Conservation (phyloP, 441 rosid genomes). For the Eutrema salsugineum region DNA sequence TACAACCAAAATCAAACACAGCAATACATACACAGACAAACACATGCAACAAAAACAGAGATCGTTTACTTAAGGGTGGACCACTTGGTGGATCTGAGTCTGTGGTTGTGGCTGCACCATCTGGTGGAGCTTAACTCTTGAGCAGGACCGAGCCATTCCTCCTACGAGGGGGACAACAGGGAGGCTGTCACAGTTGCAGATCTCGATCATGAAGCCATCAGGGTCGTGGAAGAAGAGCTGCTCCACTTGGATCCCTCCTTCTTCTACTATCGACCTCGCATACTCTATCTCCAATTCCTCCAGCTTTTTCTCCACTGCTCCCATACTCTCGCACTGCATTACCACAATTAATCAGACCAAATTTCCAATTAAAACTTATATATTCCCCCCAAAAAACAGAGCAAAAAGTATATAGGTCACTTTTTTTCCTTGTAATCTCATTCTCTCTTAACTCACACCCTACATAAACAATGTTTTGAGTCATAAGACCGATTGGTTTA, state of each 20-base stretch:
- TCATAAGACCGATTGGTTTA: not conserved
- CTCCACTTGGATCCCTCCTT: conserved; percentile 76
- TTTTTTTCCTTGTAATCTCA: too few species aligned
- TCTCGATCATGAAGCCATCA: conserved; percentile 90
- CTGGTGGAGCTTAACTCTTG: conserved; percentile 41
- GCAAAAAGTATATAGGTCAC: not conserved
- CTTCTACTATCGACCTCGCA: conserved; percentile 57
- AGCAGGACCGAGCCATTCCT: conserved; percentile 53
- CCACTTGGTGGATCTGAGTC: conserved; percentile 28
- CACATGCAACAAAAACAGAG: not conserved
- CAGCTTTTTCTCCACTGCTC: conserved; percentile 73
- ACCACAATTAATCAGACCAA: not conserved
- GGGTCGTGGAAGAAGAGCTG: conserved; percentile 92
- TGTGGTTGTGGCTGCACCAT: conserved; percentile 41
- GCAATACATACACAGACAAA: not conserved
- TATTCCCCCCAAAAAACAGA: conserved; percentile 15
- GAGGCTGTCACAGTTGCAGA: conserved; percentile 73
- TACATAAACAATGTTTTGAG: not conserved
- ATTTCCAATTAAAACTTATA: not conserved
- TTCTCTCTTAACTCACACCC: not conserved
- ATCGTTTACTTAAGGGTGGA: conserved; percentile 7
- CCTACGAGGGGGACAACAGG: conserved; percentile 68
- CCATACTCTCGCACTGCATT: conserved; percentile 75
- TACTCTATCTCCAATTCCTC: conserved; percentile 56
- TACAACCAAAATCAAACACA: conserved; percentile 4